Evolutionary conservation across 2,329 filamentous ascomycete species (phyloP), one percentile per base, ranked within the genome.

Genomic region (Clarireedia hainanense): DNA sequence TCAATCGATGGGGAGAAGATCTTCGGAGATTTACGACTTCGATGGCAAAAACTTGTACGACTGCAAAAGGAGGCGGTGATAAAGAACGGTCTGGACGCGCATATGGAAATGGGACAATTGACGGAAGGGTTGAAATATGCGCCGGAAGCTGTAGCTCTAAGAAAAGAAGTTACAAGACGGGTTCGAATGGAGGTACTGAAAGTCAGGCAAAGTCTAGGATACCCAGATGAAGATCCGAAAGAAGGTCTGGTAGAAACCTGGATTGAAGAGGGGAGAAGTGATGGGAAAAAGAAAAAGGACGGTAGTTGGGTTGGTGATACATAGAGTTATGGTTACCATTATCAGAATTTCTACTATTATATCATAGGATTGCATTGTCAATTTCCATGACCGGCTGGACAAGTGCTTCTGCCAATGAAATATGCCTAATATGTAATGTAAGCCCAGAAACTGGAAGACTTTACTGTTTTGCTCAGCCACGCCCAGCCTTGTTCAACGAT

Each of bases 241-340:
- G 80, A 84, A 48, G 86, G 84, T 7, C 72, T 91, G 27, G 89
- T 88, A 0, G 88, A 92, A 71, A 96, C 91, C 1, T 97, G 89
- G 86, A 75, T 80, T 2, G 73, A 73, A 49, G 79, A 62, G 47
- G 60, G 60, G 15, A 40, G 45, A 26, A 52, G 52, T 12, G 37
- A 52, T 42, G 51, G 39, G 5, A 58, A 58, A 27, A 57, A 57
- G 45, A 63, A 57, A 53, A 47, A 56, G 12, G 60, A 60, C 51
- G 59, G 59, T 6, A 58, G 56, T 55, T 61, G 60, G 57, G 54
- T 59, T 10, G 57, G 57, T 15, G 46, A 51, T 1, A 57, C 57
- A 7, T 59, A 17, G 23, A 15, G 30, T 23, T n/a, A 14, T 40
- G 15, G 14, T 30, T 30, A 30, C 27, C 10, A 12, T 34, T 34